Evolutionary conservation across 176 grass and related monocot species (phyloP).

Genomic region (Otatea glauca): DNA sequence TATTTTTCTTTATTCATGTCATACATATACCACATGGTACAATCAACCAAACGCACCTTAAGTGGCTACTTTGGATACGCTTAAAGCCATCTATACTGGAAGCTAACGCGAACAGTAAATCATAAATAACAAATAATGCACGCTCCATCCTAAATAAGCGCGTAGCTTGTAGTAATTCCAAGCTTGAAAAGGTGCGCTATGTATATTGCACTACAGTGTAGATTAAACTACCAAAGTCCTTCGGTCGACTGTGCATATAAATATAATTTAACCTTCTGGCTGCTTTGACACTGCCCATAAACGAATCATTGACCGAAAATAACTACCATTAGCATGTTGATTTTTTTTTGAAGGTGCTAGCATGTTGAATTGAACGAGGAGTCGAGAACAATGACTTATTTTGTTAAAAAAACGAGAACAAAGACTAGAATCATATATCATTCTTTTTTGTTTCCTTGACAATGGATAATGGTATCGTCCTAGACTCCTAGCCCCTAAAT

Average conservation of each 20-base stretch:
- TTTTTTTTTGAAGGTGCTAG: not conserved
- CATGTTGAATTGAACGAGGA: not conserved
- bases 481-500: too few relatives aligned
- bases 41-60: too few relatives aligned
- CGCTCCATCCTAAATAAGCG: not conserved
- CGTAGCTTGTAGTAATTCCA: not conserved
- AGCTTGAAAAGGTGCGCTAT: not conserved
- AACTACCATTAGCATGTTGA: not conserved
- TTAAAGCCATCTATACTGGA: not conserved
- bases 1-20: too few relatives aligned
- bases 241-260: not conserved
- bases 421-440: not conserved
- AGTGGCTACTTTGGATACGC: too few relatives aligned
- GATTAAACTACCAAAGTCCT: not conserved
- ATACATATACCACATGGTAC: too few relatives aligned
- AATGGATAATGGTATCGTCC: not conserved
- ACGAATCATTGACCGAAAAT: conserved; percentile 1
- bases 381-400: not conserved
- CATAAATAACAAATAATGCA: not conserved
- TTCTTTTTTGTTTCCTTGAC: conserved; percentile 1
- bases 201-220: not conserved
- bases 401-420: not conserved
- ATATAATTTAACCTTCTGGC: conserved; percentile 17
- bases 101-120: not conserved
- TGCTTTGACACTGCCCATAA: not conserved